Percentiles rank a stretch among this genome's conserved stretches.
These are phyloP conservation scores for Xylariales sp. DNA, from an alignment of 2,329 filamentous ascomycete genomes.

Conservation along the genomic window DNA sequence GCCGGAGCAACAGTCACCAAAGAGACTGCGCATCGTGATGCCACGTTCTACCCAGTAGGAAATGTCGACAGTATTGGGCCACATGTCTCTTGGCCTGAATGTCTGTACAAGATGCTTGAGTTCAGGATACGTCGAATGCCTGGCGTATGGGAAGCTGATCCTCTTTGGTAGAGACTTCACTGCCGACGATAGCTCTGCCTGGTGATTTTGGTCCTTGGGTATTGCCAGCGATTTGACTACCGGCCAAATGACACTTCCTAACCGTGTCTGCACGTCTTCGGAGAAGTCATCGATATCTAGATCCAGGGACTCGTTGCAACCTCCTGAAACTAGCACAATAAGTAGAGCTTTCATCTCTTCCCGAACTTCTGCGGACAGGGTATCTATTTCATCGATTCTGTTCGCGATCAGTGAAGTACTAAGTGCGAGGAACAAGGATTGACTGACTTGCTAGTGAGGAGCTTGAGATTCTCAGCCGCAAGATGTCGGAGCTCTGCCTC, in stretches of 20 bases:
- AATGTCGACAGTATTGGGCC: constrained; percentile 72
- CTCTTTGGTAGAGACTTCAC: constrained; percentile 29
- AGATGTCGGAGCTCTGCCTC: constrained; percentile 61
- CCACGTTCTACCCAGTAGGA: constrained; percentile 56
- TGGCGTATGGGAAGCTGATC: constrained; percentile 74
- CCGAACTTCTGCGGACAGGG: constrained; percentile 15
- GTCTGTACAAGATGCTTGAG: constrained; percentile 63
- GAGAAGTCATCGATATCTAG: constrained; percentile 23
- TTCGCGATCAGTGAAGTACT: no score
- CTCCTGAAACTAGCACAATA: constrained; percentile 14
- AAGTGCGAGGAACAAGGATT: no score
- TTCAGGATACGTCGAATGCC: constrained; percentile 83
- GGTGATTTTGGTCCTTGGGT: background rate
- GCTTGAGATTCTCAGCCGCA: constrained; percentile 47
- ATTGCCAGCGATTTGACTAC: constrained; percentile 14
- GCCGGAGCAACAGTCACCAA: constrained; percentile 63
- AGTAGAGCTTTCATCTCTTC: constrained; percentile 19
- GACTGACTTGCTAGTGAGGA: constrained; percentile 37
- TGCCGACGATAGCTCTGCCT: constrained; percentile 10
- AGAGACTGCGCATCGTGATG: constrained; percentile 63
- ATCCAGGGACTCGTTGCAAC: constrained; percentile 30
- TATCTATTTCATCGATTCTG: constrained; percentile 17
- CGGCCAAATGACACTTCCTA: constrained; percentile 19
- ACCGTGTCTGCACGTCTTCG: constrained; percentile 24
- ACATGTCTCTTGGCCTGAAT: constrained; percentile 71